Evolutionary conservation across 768 basidiomycete genomes (phyloP), one percentile per base, ranked within the genome.

Genomic region (Kwoniella newhampshirensis): DNA sequence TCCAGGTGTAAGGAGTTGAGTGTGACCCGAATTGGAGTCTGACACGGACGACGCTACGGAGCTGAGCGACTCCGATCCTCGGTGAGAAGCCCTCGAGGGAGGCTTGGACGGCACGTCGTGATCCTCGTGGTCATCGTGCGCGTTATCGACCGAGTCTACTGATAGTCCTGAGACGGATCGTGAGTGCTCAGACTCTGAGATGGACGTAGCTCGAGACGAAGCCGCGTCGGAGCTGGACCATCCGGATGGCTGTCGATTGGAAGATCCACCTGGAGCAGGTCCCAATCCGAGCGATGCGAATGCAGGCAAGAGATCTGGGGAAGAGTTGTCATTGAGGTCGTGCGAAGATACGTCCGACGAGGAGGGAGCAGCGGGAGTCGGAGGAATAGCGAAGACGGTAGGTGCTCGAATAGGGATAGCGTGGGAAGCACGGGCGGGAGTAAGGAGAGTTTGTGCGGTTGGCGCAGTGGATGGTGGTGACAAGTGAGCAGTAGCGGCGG

Each of bases 381-480:
- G 65, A 1, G 74, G 75, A 50, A 76, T 73, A 13, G 66, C 63
- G 35, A 64, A 68, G 23, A 73, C 59, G 17, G 67, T 55, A 17
- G 75, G 75, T 9, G 75, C 75, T 18, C 71, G 67, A 47, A 74
- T 74, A 5, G 70, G 65, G 54, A 76, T 73, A 3, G 74, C 73
- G 17, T 66, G 62, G 23, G 62, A 65, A 9, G 65, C 54, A 30
- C 67, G 65, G 21, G 64, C 54, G 15, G 66, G 70, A 15, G 66
- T 66, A 20, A 45, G 47, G 8, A 44, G 39, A 13, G 51, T 37
- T 52, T 30, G 44, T 2, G 56, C 52, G 43, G 52, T 36, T 37
- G 55, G 21, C 2, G 55, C 32, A 30, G 50, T 4, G 7, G 69
- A 36, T 11, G 59, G 57, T 25, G 45, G 51, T 17, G 45, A 49